These are phyloP conservation scores for Erythrophleum ivorense DNA, from an alignment of 331 rosid species.

Conservation along the genomic window DNA sequence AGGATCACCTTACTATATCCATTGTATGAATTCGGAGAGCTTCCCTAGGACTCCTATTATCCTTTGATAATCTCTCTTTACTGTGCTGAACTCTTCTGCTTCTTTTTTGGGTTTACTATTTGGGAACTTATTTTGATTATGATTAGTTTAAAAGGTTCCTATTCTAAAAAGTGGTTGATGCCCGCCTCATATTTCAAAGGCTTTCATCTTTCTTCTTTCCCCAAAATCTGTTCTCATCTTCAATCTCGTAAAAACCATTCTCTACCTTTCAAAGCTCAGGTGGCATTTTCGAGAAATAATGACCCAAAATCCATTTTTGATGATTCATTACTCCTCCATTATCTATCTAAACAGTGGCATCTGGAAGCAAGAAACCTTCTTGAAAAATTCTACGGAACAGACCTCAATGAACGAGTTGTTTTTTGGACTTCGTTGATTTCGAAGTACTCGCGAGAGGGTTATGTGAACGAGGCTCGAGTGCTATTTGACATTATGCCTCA, in stretches of 20 bases:
- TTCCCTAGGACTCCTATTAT: slow-evolving; percentile 74
- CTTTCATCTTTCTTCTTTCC: slow-evolving; percentile 4
- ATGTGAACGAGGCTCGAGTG: slow-evolving; percentile 53
- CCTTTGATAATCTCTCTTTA: background rate
- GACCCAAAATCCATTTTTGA: slow-evolving; percentile 31
- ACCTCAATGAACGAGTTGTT: slow-evolving; percentile 43
- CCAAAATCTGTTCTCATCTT: background rate
- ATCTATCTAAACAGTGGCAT: slow-evolving; percentile 39
- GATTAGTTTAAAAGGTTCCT: background rate
- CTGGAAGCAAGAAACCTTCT: slow-evolving; percentile 57
- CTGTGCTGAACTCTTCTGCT: background rate
- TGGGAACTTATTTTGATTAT: slow-evolving; percentile 24
- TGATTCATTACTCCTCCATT: slow-evolving; percentile 50
- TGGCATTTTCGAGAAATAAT: slow-evolving; percentile 13
- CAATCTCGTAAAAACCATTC: slow-evolving; percentile 5
- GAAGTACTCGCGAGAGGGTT: slow-evolving; percentile 46
- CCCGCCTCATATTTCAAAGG: slow-evolving; percentile 28
- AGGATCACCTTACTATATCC: slow-evolving; percentile 98
- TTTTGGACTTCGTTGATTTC: slow-evolving; percentile 60
- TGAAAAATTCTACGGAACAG: slow-evolving; percentile 36
- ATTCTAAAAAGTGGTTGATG: slow-evolving; percentile 17
- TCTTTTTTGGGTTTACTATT: background rate
- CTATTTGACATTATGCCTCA: slow-evolving; percentile 64
- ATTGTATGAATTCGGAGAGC: slow-evolving; percentile 98
- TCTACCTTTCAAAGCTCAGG: slow-evolving; percentile 26